phyloP scores from a whole-genome alignment of 176 grass and related monocot species.

The Carex scoparia region DNA sequence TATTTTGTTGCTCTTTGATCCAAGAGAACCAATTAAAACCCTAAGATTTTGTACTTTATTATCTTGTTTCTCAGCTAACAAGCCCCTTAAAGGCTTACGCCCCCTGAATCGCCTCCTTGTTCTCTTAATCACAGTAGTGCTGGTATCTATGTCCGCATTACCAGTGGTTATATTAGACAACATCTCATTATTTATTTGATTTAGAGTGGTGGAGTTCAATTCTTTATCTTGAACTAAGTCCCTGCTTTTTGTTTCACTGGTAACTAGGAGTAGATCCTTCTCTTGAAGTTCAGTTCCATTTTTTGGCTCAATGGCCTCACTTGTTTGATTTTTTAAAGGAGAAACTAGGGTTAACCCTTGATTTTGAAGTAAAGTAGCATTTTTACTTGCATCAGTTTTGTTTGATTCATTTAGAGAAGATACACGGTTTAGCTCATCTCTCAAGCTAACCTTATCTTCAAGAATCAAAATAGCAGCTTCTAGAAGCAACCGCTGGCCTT shows the following conservation, averaged over 20 bases:
- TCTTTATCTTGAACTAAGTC: constrained; percentile 20
- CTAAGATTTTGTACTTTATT: constrained; percentile 29
- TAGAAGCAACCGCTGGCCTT: constrained; percentile 41
- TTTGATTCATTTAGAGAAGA: constrained; percentile 22
- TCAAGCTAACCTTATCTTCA: constrained; percentile 38
- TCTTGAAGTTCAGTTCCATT: background rate
- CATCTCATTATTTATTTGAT: constrained; percentile 15
- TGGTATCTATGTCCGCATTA: constrained; percentile 14
- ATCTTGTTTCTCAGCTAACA: constrained; percentile 28
- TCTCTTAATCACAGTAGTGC: constrained; percentile 11
- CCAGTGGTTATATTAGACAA: background rate
- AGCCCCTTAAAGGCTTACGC: constrained; percentile 23
- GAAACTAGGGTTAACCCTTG: background rate
- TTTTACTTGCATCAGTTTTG: background rate
- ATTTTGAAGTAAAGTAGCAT: background rate
- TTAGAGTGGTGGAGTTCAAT: background rate
- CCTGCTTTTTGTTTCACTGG: background rate
- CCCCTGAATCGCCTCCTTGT: constrained; percentile 19
- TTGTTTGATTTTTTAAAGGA: constrained; percentile 14
- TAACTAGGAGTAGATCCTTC: background rate
- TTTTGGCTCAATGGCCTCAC: background rate
- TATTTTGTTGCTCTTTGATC: constrained; percentile 54
- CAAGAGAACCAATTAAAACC: constrained; percentile 46
- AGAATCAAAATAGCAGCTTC: constrained; percentile 37
- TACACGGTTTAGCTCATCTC: constrained; percentile 4